phyloP scores from a whole-genome alignment of 2,329 filamentous ascomycete species.

The Westerdykella sp. region DNA sequence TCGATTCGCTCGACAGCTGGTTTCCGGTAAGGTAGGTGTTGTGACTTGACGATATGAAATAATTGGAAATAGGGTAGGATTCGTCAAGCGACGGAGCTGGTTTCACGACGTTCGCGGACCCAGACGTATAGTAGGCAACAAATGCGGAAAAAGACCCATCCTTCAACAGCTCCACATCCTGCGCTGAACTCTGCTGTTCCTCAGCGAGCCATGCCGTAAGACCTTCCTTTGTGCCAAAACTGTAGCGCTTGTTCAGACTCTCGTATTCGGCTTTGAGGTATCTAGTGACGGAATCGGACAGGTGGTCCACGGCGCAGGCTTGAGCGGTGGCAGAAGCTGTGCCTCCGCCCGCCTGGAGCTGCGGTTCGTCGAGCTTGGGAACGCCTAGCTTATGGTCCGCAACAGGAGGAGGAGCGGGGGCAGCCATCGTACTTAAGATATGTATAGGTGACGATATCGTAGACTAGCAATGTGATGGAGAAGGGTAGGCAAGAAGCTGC shows the following conservation, averaged over 20 bases:
- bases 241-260: conserved; percentile 25
- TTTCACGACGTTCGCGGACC: conserved; percentile 42
- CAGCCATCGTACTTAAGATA: background rate
- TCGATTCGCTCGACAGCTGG: conserved; percentile 72
- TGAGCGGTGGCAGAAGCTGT: conserved; percentile 23
- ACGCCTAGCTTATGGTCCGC: conserved; percentile 26
- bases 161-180: conserved; percentile 20
- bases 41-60: conserved; percentile 92
- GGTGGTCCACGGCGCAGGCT: conserved; percentile 25
- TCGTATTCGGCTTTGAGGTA: conserved; percentile 26
- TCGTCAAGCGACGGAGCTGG: conserved; percentile 48
- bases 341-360: conserved; percentile 37
- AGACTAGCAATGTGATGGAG: too few relatives aligned
- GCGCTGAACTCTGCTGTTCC: conserved; percentile 22
- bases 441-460: background rate
- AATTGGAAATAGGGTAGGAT: conserved; percentile 69
- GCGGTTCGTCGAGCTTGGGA: conserved; percentile 26
- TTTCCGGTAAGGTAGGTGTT: conserved; percentile 90
- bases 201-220: conserved; percentile 25
- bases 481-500: too few relatives aligned
- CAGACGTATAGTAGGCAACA: conserved; percentile 43
- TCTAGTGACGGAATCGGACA: conserved; percentile 22
- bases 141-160: conserved; percentile 30
- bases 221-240: conserved; percentile 27
- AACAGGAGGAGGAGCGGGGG: background rate